Percentiles rank a stretch among this genome's conserved stretches.
These are phyloP conservation scores for Fusarium compactum DNA, from an alignment of 2,329 filamentous ascomycete species.

Conservation along the genomic window DNA sequence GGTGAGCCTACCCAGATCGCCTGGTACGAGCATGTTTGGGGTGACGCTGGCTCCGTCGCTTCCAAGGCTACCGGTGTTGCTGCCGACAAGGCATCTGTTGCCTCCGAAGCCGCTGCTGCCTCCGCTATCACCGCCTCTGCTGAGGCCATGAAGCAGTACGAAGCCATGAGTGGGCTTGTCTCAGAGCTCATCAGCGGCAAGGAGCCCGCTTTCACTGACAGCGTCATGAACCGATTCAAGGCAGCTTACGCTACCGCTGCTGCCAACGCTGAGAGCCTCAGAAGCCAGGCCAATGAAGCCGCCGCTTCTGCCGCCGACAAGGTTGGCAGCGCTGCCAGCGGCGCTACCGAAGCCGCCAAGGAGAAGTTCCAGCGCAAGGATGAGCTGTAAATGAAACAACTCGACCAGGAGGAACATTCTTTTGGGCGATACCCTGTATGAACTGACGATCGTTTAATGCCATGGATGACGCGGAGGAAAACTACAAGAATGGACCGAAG, in stretches of 20 bases:
- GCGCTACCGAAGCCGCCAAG: constrained; percentile 59
- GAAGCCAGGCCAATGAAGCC: constrained; percentile 51
- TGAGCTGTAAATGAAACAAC: constrained; percentile 53
- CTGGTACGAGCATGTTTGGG: constrained; percentile 63
- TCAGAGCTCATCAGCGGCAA: constrained; percentile 82
- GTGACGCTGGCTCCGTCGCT: constrained; percentile 67
- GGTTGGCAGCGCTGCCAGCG: constrained; percentile 54
- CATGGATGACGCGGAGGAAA: constrained; percentile 25
- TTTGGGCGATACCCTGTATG: constrained; percentile 49
- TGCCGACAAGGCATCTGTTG: constrained; percentile 52
- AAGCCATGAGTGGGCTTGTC: constrained; percentile 76
- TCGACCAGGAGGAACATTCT: constrained; percentile 39
- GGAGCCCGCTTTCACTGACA: constrained; percentile 85
- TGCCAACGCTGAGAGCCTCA: constrained; percentile 63
- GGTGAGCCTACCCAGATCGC: constrained; percentile 72
- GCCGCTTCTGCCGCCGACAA: constrained; percentile 52
- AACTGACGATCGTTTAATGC: constrained; percentile 47
- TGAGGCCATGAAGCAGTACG: constrained; percentile 73
- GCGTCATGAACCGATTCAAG: constrained; percentile 77
- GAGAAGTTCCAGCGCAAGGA: constrained; percentile 55
- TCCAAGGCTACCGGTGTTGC: constrained; percentile 67
- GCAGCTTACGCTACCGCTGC: constrained; percentile 78
- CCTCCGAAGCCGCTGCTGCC: constrained; percentile 60
- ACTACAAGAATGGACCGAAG: constrained; percentile 24
- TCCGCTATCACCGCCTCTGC: constrained; percentile 72